These are phyloP conservation scores for Fusarium proliferatum DNA, from an alignment of 2,329 filamentous ascomycete genomes.

Conservation along the genomic window DNA sequence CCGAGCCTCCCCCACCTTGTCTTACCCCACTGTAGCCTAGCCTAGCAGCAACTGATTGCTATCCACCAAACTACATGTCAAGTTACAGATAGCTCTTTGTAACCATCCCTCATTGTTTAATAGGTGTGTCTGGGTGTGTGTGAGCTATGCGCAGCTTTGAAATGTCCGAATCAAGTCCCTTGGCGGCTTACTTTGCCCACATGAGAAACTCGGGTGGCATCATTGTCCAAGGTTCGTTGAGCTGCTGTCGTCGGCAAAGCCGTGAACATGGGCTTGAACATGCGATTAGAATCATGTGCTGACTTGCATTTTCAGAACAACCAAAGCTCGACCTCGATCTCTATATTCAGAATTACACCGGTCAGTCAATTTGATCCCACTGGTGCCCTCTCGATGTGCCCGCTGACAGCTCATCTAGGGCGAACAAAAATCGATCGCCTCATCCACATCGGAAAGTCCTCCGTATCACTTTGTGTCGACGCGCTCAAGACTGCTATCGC, in stretches of 20 bases:
- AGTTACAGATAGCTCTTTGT: conserved; percentile 36
- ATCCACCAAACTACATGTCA: conserved; percentile 33
- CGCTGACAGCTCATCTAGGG: conserved; percentile 61
- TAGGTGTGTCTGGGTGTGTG: background rate
- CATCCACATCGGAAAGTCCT: conserved; percentile 82
- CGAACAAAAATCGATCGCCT: conserved; percentile 85
- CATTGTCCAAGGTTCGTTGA: conserved; percentile 59
- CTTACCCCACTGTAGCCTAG: conserved; percentile 31
- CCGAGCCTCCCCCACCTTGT: conserved; percentile 17
- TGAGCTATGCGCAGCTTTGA: conserved; percentile 21
- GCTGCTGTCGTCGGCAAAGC: background rate
- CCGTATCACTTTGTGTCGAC: conserved; percentile 79
- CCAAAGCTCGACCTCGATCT: conserved; percentile 93
- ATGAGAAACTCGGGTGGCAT: conserved; percentile 59
- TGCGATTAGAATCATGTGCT: conserved; percentile 11
- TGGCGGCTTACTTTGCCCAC: conserved; percentile 58
- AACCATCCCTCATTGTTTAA: conserved; percentile 11
- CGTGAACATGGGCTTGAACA: background rate
- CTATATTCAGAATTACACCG: conserved; percentile 90
- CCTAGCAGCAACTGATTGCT: conserved; percentile 17
- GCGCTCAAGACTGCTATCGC: conserved; percentile 81
- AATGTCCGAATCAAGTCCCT: conserved; percentile 52
- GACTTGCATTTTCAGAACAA: conserved; percentile 62
- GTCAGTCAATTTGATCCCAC: conserved; percentile 57
- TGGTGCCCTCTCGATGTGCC: background rate